Percentiles rank a stretch among this genome's conserved stretches.
phyloP scores from a whole-genome alignment of 2,329 filamentous ascomycete species.

The Pseudogymnoascus sp. region DNA sequence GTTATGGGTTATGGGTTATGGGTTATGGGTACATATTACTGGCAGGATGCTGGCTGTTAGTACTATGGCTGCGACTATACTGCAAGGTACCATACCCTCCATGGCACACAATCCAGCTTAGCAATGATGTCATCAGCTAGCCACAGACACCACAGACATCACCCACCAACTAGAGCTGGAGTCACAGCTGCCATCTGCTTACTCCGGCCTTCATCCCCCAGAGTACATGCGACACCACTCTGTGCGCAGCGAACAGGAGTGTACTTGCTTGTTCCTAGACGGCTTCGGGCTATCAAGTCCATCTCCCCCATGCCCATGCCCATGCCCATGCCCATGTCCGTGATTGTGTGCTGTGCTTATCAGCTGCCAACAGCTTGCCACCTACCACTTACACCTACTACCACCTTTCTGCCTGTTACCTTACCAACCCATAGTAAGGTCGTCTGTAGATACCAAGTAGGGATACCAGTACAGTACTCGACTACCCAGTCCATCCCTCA shows the following conservation, averaged over 20 bases:
- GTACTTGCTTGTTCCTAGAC: neutral
- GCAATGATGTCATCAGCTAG: neutral
- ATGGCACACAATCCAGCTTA: neutral
- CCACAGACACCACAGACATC: no score
- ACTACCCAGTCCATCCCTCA: neutral
- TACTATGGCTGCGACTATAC: neutral
- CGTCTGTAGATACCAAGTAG: neutral
- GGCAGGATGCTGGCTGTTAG: neutral
- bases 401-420: neutral
- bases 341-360: neutral
- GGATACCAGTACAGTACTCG: no score
- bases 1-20: neutral
- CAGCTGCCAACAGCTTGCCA: neutral
- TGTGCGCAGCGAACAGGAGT: neutral
- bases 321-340: neutral
- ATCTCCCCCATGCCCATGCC: neutral
- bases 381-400: no score
- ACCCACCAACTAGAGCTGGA: no score
- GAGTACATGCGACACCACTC: neutral
- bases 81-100: constrained; percentile 1
- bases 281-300: constrained; percentile 4
- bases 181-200: neutral
- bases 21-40: neutral
- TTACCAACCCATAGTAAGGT: neutral
- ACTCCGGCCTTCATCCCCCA: neutral